Evolutionary conservation across 805 yeast genomes (phyloP).

Genomic region (Brettanomyces custersianus): DNA sequence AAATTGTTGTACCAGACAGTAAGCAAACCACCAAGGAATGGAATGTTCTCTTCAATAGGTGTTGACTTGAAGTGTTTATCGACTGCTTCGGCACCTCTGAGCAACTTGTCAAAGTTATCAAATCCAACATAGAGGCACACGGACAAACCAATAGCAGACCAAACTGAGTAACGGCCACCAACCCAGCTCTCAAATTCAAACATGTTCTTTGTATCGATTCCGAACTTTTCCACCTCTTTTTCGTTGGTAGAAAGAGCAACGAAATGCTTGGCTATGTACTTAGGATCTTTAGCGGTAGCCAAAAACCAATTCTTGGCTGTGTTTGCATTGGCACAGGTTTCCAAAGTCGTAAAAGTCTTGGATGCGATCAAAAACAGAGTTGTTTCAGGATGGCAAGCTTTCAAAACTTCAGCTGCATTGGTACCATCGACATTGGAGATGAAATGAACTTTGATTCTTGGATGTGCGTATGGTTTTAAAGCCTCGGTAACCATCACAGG

Average conservation of each 20-base stretch:
- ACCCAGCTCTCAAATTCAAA: conserved; percentile 98
- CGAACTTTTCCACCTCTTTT: conserved; percentile 83
- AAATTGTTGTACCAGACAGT: conserved; percentile 99
- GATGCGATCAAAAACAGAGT: conserved; percentile 90
- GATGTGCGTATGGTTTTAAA: conserved; percentile 76
- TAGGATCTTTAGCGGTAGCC: conserved; percentile 41
- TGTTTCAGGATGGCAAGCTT: conserved; percentile 74
- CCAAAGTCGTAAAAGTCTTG: conserved; percentile 98
- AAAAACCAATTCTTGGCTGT: conserved; percentile 95
- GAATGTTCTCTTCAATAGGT: conserved; percentile 86
- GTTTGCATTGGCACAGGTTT: conserved; percentile 93
- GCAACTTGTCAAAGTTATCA: conserved; percentile 85
- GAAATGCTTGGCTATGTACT: conserved; percentile 91
- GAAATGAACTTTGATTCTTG: conserved; percentile 72
- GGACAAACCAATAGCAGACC: conserved; percentile 98
- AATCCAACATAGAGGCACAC: conserved; percentile 92
- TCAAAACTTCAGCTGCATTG: conserved; percentile 86
- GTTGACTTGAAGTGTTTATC: conserved; percentile 83
- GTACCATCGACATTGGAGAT: conserved; percentile 99
- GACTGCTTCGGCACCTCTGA: conserved; percentile 96
- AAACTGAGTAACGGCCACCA: conserved; percentile 99
- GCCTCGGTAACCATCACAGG: conserved; percentile 99
- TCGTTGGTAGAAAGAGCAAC: conserved; percentile 95
- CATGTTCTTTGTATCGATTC: conserved; percentile 97
- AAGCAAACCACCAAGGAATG: conserved; percentile 85